Evolutionary conservation across 495 filamentous ascomycete species (phyloP).

Genomic region (Clavariopsis aquatica): DNA sequence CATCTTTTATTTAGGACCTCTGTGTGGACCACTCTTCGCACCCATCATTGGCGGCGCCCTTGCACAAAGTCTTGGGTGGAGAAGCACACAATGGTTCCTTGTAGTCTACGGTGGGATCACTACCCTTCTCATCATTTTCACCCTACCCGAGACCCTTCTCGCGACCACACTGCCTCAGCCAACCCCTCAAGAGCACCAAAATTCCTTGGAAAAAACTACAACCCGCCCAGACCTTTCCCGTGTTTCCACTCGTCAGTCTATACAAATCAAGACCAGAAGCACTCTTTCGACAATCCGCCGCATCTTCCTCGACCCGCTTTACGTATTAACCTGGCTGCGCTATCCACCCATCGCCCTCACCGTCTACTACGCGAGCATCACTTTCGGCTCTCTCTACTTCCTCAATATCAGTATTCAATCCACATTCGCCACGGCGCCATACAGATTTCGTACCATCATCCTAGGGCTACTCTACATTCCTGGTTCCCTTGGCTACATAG

Average conservation of each 20-base stretch:
- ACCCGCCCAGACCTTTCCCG: constrained; percentile 51
- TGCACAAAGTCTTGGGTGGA: constrained; percentile 72
- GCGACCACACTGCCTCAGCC: neutral
- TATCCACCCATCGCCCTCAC: constrained; percentile 78
- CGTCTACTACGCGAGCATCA: constrained; percentile 79
- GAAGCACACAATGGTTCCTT: constrained; percentile 86
- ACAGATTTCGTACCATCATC: constrained; percentile 71
- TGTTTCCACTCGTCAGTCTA: constrained; percentile 64
- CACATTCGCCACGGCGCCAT: constrained; percentile 72
- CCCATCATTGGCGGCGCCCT: constrained; percentile 86
- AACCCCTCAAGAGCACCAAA: neutral
- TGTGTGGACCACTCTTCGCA: constrained; percentile 80
- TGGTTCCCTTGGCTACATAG: constrained; percentile 73
- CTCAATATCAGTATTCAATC: constrained; percentile 83
- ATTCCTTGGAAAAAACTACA: constrained; percentile 8
- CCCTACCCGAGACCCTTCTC: constrained; percentile 46
- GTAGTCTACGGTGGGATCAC: constrained; percentile 65
- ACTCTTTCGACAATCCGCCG: constrained; percentile 60
- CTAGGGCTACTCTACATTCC: constrained; percentile 84
- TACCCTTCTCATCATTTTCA: constrained; percentile 52
- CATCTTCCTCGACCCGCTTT: constrained; percentile 76
- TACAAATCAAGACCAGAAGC: constrained; percentile 56
- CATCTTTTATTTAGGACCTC: constrained; percentile 85
- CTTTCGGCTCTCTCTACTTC: constrained; percentile 80
- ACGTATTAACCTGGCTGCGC: constrained; percentile 73